A percentile compares a stretch with the other conserved stretches of the same genome.
Conservation (phyloP, 176 grass and related monocot species). For the Juncus effusus region DNA sequence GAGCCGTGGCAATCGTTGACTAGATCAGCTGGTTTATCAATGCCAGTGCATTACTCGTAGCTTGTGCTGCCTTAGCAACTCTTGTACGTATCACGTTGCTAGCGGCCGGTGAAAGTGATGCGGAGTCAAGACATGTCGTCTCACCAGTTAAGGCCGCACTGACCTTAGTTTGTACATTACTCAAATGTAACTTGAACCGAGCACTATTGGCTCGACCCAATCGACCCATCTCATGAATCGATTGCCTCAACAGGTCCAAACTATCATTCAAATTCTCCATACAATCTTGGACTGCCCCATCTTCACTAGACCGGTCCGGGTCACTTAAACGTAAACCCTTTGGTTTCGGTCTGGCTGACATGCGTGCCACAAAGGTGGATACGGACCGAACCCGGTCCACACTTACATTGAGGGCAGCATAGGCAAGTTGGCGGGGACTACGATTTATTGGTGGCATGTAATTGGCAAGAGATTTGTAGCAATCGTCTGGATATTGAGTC, state of each 20-base stretch:
- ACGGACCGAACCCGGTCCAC: slow-evolving; percentile 44
- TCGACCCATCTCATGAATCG: slow-evolving; percentile 48
- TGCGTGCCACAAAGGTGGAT: slow-evolving; percentile 38
- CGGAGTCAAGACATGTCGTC: slow-evolving; percentile 66
- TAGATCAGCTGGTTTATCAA: slow-evolving; percentile 58
- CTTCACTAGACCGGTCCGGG: neutral
- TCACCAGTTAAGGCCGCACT: slow-evolving; percentile 75
- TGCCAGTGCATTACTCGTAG: slow-evolving; percentile 70
- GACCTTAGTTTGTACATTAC: slow-evolving; percentile 83
- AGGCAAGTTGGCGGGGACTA: slow-evolving; percentile 61
- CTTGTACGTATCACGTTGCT: slow-evolving; percentile 28
- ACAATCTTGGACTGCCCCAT: slow-evolving; percentile 57
- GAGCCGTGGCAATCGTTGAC: neutral
- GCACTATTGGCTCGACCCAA: slow-evolving; percentile 37
- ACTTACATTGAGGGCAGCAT: slow-evolving; percentile 50
- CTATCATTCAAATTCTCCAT: slow-evolving; percentile 42
- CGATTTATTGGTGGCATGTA: slow-evolving; percentile 33
- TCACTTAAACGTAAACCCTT: neutral
- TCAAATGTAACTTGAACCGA: slow-evolving; percentile 54
- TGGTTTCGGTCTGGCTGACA: neutral
- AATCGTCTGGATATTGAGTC: slow-evolving; percentile 57
- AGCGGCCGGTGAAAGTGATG: slow-evolving; percentile 14
- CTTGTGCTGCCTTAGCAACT: slow-evolving; percentile 39
- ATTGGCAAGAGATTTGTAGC: slow-evolving; percentile 52
- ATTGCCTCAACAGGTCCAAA: slow-evolving; percentile 48